Percentiles rank a stretch among this genome's conserved stretches.
phyloP scores from a whole-genome alignment of 768 basidiomycete genomes.

The Suillus occidentalis region DNA sequence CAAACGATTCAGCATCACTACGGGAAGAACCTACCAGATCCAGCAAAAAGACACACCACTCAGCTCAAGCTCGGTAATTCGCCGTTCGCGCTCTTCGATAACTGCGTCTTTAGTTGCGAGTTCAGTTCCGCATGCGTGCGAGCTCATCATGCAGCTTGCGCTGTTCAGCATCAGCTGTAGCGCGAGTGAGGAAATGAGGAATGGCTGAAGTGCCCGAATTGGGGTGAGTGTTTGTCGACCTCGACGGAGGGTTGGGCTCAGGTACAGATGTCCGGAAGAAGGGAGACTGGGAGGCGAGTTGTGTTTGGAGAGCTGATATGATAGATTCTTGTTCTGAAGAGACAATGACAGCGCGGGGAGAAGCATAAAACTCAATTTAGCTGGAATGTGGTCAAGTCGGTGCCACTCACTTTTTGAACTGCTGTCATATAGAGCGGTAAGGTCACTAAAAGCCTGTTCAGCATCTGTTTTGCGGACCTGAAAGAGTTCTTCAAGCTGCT shows the following conservation, averaged over 20 bases:
- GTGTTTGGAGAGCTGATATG: constrained; percentile 43
- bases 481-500: constrained; percentile 60
- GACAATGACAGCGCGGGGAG: constrained; percentile 7
- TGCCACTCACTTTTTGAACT: constrained; percentile 49
- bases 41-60: constrained; percentile 40
- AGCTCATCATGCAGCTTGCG: constrained; percentile 50
- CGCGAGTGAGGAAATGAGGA: constrained; percentile 70
- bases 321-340: constrained; percentile 53
- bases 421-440: constrained; percentile 51
- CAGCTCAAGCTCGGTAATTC: constrained; percentile 48
- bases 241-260: background rate
- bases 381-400: background rate
- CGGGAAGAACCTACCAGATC: background rate
- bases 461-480: constrained; percentile 63
- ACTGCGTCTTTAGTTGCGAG: constrained; percentile 43
- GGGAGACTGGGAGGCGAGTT: constrained; percentile 57
- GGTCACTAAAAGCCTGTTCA: constrained; percentile 52
- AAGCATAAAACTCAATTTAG: background rate
- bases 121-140: constrained; percentile 39
- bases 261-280: constrained; percentile 38
- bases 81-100: constrained; percentile 44
- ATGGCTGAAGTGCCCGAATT: constrained; percentile 30
- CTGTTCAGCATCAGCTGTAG: constrained; percentile 71
- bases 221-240: background rate
- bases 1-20: constrained; percentile 6